These are phyloP conservation scores for Gloeostereum incarnatum DNA, from an alignment of 768 basidiomycete genomes.

Conservation along the genomic window DNA sequence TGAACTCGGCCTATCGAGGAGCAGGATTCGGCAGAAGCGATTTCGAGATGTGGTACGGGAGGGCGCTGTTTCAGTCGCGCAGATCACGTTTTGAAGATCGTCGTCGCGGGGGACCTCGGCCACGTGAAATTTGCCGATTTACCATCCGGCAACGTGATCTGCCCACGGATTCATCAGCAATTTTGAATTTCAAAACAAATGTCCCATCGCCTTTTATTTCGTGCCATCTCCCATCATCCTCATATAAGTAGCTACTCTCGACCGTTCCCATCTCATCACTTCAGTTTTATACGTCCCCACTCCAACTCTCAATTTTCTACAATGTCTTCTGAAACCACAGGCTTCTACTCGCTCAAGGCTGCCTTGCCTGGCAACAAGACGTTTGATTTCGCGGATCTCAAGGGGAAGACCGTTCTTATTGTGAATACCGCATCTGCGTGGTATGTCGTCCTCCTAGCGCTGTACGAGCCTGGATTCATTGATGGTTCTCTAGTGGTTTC, in stretches of 20 bases:
- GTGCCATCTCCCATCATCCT: background rate
- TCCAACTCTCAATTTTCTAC: background rate
- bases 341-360: constrained; percentile 66
- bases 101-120: background rate
- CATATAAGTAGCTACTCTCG: background rate
- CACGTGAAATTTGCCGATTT: background rate
- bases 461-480: constrained; percentile 1
- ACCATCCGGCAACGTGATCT: too few relatives aligned
- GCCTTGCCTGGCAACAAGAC: constrained; percentile 44
- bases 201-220: background rate
- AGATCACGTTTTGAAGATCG: background rate
- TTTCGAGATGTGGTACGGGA: constrained; percentile 42
- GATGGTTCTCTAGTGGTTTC: constrained; percentile 52
- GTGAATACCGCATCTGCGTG: constrained; percentile 76
- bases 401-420: constrained; percentile 70
- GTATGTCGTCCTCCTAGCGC: constrained; percentile 23
- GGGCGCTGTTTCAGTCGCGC: constrained; percentile 8
- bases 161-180: too few relatives aligned
- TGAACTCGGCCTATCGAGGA: constrained; percentile 39
- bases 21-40: constrained; percentile 29
- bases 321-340: constrained; percentile 18
- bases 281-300: background rate
- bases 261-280: background rate
- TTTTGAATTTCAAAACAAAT: too few relatives aligned
- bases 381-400: constrained; percentile 59